Percentiles rank a stretch among this genome's conserved stretches.
phyloP scores from a whole-genome alignment of 768 basidiomycete genomes.

The Lentinula boryana region DNA sequence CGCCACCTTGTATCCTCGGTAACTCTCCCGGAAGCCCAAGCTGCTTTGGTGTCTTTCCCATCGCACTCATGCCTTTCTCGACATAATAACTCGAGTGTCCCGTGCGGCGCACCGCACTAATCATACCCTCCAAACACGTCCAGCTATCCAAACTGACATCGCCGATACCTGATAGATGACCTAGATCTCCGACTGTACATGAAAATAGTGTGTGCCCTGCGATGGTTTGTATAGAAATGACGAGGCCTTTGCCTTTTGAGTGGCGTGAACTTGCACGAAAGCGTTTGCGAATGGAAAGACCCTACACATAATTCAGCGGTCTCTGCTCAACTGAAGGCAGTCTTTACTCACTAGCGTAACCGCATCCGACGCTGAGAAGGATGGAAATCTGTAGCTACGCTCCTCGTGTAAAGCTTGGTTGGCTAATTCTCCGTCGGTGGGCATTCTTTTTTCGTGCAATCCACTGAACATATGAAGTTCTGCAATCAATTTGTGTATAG shows the following conservation, averaged over 20 bases:
- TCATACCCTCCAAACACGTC: conserved; percentile 73
- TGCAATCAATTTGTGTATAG: not conserved
- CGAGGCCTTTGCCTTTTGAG: conserved; percentile 72
- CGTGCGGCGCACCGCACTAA: conserved; percentile 70
- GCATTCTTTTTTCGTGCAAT: conserved; percentile 49
- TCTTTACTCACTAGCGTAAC: conserved; percentile 53
- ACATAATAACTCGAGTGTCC: conserved; percentile 85
- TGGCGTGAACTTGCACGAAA: conserved; percentile 70
- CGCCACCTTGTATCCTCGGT: conserved; percentile 64
- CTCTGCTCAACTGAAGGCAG: no score
- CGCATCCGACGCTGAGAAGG: conserved; percentile 74
- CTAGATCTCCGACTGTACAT: conserved; percentile 80
- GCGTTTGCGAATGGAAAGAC: conserved; percentile 77
- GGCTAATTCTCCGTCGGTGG: conserved; percentile 69
- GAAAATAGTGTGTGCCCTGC: conserved; percentile 76
- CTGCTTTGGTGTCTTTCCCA: conserved; percentile 72
- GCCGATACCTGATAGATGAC: conserved; percentile 55
- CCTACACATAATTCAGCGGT: conserved; percentile 21
- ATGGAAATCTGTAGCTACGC: conserved; percentile 59
- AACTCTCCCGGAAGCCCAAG: conserved; percentile 61
- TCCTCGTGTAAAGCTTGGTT: conserved; percentile 69
- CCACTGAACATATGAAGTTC: conserved; percentile 50
- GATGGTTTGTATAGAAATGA: conserved; percentile 74
- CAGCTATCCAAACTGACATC: conserved; percentile 82
- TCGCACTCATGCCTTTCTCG: conserved; percentile 80